A percentile compares a stretch with the other conserved stretches of the same genome.
phyloP scores from a whole-genome alignment of 1,284 basidiomycete genomes.

The Coniferiporia sulphurascens region DNA sequence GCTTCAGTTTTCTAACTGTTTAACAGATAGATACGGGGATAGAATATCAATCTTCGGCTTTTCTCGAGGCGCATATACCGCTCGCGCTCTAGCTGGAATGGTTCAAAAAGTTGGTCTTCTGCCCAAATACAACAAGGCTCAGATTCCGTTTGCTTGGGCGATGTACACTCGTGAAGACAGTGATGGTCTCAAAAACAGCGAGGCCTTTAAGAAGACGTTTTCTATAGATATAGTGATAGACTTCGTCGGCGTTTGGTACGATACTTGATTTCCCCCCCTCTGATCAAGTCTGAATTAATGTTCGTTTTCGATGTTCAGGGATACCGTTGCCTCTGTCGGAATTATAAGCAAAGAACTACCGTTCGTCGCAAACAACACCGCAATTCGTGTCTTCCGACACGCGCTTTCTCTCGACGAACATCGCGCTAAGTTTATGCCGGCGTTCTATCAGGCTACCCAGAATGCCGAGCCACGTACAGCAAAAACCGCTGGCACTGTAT shows the following conservation, averaged over 20 bases:
- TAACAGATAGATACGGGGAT: constrained; percentile 35
- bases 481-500: constrained; percentile 30
- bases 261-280: no score
- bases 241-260: constrained; percentile 58
- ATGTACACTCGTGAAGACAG: constrained; percentile 53
- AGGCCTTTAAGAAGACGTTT: constrained; percentile 60
- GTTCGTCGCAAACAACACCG: constrained; percentile 42
- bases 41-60: constrained; percentile 48
- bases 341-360: constrained; percentile 51
- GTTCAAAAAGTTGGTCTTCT: constrained; percentile 46
- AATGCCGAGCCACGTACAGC: constrained; percentile 32
- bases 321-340: constrained; percentile 57
- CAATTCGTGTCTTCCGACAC: constrained; percentile 48
- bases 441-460: constrained; percentile 23
- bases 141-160: constrained; percentile 68
- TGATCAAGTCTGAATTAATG: neutral
- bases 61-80: constrained; percentile 52
- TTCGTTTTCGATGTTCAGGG: constrained; percentile 33
- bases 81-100: constrained; percentile 50
- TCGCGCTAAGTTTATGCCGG: constrained; percentile 29
- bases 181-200: constrained; percentile 48
- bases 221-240: constrained; percentile 54
- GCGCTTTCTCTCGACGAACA: constrained; percentile 53
- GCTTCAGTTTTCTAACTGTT: neutral
- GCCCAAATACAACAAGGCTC: constrained; percentile 43